Evolutionary conservation across 2,329 filamentous ascomycete genomes (phyloP), one percentile per base, ranked within the genome.

Genomic region (Diaporthe sp.): DNA sequence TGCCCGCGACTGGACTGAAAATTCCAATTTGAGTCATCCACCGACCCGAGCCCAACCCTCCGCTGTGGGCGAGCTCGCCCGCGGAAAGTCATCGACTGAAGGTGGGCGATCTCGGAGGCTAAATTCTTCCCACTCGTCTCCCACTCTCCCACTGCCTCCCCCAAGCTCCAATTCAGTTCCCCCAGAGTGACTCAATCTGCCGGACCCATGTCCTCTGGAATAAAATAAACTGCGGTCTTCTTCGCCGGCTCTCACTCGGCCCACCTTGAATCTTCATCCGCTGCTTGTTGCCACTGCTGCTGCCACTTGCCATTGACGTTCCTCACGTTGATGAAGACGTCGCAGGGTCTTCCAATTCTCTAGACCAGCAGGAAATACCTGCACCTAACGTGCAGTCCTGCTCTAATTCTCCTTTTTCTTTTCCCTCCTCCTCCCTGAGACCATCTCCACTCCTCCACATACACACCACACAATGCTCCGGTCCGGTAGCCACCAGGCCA

Each of bases 381-480:
- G 60, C 55, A 35, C 45, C 15, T 50, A 38, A 47, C 38, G 35
- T 22, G 13, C n/a, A 47, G 28, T 57, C 69, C 42, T 55, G 55
- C 58, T 66, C 54, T 73, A 52, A 69, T 68, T 50, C 10, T 66
- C 68, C 73, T 30, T 28, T 35, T 66, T 69, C 17, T 64, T 42
- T 58, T 61, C n/a, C 73, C 28, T n/a, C 33, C 57, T 73, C 61
- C 54, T 45, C 40, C 52, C 67, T 57, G n/a, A 54, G 73, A 52
- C 64, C 70, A 73, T 75, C 76, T 47, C 58, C 68, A 58, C 25
- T 58, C 68, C 6, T 50, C 71, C 8, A 50, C 42, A 8, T 19
- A 33, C 73, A 73, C 33, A 76, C 81, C 6, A 45, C 81, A 79
- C 30, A 77, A 89, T 89, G 88, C 86, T 89, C 79, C 87, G 87